Percentiles rank a stretch among this genome's conserved stretches.
Conservation (phyloP, 768 basidiomycete species). For the Suillus subluteus region DNA sequence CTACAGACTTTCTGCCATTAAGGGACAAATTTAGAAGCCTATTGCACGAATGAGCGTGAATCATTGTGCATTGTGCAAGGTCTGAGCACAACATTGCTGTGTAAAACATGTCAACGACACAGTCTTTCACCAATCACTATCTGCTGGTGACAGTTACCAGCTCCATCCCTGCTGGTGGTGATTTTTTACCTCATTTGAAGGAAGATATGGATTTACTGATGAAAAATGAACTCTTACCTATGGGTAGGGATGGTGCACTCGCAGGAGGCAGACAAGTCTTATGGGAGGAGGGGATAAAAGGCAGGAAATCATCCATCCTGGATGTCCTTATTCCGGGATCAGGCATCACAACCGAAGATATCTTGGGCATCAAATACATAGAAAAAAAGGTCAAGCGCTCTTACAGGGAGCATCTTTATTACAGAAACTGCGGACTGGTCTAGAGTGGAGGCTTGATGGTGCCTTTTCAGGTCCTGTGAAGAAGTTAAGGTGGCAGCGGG, state of each 20-base stretch:
- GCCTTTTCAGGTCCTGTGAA: background rate
- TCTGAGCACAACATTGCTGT: too few relatives aligned
- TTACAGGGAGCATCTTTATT: background rate
- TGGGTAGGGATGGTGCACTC: background rate
- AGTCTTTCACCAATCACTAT: background rate
- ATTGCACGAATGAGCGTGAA: too few relatives aligned
- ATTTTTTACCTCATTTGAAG: background rate
- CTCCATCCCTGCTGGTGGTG: background rate
- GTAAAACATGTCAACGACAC: too few relatives aligned
- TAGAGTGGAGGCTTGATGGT: background rate
- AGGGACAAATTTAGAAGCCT: too few relatives aligned
- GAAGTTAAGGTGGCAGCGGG: background rate
- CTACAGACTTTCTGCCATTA: too few relatives aligned
- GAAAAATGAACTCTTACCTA: background rate
- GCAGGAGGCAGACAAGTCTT: background rate
- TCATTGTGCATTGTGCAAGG: too few relatives aligned
- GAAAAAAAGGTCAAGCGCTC: background rate
- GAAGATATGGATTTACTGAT: background rate
- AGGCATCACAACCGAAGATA: background rate
- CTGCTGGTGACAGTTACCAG: background rate
- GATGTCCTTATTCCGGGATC: background rate
- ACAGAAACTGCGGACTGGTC: background rate
- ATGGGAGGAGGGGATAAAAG: background rate
- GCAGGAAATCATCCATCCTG: background rate
- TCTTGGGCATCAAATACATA: background rate